Base-by-base conservation (phyloP, 2,329 filamentous ascomycete genomes). In the Nemania serpens region DNA sequence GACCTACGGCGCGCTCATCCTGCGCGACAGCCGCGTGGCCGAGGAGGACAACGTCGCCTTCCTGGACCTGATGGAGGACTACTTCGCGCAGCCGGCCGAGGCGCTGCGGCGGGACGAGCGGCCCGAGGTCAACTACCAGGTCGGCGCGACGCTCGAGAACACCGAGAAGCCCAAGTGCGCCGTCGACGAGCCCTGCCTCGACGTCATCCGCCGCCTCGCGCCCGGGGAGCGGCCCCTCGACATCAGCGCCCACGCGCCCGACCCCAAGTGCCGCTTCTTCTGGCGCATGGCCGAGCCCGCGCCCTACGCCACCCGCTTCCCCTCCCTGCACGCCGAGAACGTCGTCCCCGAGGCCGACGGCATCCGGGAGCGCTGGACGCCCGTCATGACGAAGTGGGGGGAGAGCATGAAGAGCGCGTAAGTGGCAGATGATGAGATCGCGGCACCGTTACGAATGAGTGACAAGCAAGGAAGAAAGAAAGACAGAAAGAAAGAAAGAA, bases 81-180 rank as follows among this genome's bases (percentile, higher is more conserved):
- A 87, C 77, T 87, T 87, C 69, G 83, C 83, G 36, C 84, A 87
- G 73, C 81, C 84, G 15, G 75, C 76, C 17, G 77, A 71, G 9
- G 72, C 69, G 2, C 77, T 87, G 37, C 73, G 72, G 50, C 70
- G 70, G 37, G 84, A 87, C 66, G 83, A 86, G 75, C 79, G 83
- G 2, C 84, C 84, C 5, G 82, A 82, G 69, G 75, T 87, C 25
- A 79, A 81, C 69, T 87, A 85, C 75, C 84, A 87, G 75, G 79
- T 87, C 51, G 84, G 84, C 64, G 84, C 86, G 43, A 87, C 84
- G 34, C 80, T 87, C 57, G 84, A 86, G 67, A 84, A 86, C 74
- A 87, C 84, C 1, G 84, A 87, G 76, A 84, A 82, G 76, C 84
- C 84, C 56, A 86, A 85, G 74, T 87, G 84, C 73, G 84, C 84